Conservation (phyloP, 2,329 filamentous ascomycete species). For the Penicillium concentricum region DNA sequence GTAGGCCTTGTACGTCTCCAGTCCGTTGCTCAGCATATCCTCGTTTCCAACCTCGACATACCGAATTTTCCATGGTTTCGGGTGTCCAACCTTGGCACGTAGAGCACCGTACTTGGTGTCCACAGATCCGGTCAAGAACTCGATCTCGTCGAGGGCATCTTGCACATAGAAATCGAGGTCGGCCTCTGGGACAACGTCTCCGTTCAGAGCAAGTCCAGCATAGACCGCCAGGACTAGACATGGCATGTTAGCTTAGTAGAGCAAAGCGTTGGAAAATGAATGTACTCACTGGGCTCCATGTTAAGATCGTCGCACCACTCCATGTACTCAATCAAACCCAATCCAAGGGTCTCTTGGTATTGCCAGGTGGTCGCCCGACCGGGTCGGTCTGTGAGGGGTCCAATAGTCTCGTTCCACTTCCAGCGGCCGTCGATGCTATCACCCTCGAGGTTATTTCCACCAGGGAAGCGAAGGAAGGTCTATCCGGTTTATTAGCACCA, state of each 20-base stretch:
- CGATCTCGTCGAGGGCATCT: constrained; percentile 37
- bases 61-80: constrained; percentile 59
- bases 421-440: constrained; percentile 37
- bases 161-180: constrained; percentile 35
- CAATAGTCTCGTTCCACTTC: constrained; percentile 56
- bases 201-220: constrained; percentile 46
- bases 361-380: constrained; percentile 44
- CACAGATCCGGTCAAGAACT: constrained; percentile 27
- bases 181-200: constrained; percentile 36
- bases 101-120: constrained; percentile 41
- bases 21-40: constrained; percentile 58
- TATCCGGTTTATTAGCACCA: constrained; percentile 11
- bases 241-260: background rate
- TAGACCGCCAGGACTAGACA: constrained; percentile 43
- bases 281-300: constrained; percentile 37
- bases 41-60: constrained; percentile 70
- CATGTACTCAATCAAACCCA: constrained; percentile 51
- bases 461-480: constrained; percentile 52
- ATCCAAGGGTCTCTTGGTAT: constrained; percentile 46
- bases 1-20: constrained; percentile 52
- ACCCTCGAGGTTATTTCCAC: constrained; percentile 53
- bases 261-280: background rate
- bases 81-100: constrained; percentile 60
- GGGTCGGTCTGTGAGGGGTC: constrained; percentile 49
- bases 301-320: constrained; percentile 49